A percentile compares a stretch with the other conserved stretches of the same genome.
phyloP scores from a whole-genome alignment of 306 rosid species.

The Prosopis cineraria region DNA sequence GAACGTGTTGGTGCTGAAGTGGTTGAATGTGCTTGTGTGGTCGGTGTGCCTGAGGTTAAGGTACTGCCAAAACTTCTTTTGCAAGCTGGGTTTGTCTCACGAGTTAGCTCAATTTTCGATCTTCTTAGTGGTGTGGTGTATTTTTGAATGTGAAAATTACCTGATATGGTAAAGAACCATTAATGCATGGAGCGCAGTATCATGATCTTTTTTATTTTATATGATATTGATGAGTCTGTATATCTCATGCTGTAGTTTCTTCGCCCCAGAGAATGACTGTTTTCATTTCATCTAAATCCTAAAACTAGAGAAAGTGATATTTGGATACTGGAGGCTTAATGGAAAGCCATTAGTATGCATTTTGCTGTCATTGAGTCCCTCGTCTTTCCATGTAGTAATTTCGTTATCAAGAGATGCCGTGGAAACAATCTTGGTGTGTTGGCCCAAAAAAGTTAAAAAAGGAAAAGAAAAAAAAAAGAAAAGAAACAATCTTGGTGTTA shows the following conservation, averaged over 20 bases:
- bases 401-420: background rate
- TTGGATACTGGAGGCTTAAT: conserved; percentile 52
- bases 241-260: conserved; percentile 5
- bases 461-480: no score
- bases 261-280: background rate
- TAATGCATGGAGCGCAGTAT: background rate
- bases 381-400: background rate
- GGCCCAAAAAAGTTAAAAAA: no score
- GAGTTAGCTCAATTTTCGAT: background rate
- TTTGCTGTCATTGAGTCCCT: conserved; percentile 3
- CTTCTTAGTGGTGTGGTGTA: background rate
- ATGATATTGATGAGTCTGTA: background rate
- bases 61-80: conserved; percentile 44
- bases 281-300: background rate
- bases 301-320: conserved; percentile 20
- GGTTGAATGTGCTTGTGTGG: conserved; percentile 92
- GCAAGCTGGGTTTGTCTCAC: background rate
- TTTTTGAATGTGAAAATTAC: background rate
- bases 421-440: background rate
- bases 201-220: background rate
- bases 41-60: conserved; percentile 91
- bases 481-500: no score
- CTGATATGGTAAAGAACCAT: background rate
- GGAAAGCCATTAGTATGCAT: conserved; percentile 44
- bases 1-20: conserved; percentile 92